Base-by-base conservation (phyloP, 139 green algal genomes). In the Tetradesmus obliquus region DNA sequence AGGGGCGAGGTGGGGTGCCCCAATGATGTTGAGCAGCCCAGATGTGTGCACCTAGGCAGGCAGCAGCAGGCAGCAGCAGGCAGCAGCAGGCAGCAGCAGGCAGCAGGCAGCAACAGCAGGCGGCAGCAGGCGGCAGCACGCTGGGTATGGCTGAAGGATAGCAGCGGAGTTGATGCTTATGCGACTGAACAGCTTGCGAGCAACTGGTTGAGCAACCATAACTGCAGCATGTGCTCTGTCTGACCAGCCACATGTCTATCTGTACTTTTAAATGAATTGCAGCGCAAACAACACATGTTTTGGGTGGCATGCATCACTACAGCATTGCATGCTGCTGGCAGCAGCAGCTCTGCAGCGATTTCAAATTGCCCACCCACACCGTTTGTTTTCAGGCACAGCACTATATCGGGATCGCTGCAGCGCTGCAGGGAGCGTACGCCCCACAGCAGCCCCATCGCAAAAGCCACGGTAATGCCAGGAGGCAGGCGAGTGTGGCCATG, bases 21-120 rank as follows among this genome's bases (percentile, higher is more conserved):
- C 93, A n/a, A 98, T 89, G 54, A 96, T 94, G 91, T 98, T 98
- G 19, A 98, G 95, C 22, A 98, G 93, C 3, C 96, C 96, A 17
- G 93, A 88, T 1, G 96, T 97, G 45, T 94, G 90, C 24, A 98
- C 89, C 91, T 95, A 88, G 51, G 82, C 15, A 32, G 10, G n/a
- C 4, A 15, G 45, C 8, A n/a, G 53, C 53, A 86, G 1, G 13
- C 53, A 86, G 13, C 13, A 69, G 80, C 53, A 86, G 1, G 57
- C 5, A 7, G 57, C 5, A 7, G 8, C 6, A 66, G 57, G 15
- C 8, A 15, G 6, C 72, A 81, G 72, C 19, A 76, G 20, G 5
- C 5, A n/a, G 20, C 22, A 57, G 79, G 12, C 22, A 54, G 79
- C n/a, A 55, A 22, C n/a, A n/a, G 3, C 74, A 82, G 74, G 32